Percentiles rank a stretch among this genome's conserved stretches.
phyloP scores from a whole-genome alignment of 2,329 filamentous ascomycete species.

The Stromatinia cepivora region DNA sequence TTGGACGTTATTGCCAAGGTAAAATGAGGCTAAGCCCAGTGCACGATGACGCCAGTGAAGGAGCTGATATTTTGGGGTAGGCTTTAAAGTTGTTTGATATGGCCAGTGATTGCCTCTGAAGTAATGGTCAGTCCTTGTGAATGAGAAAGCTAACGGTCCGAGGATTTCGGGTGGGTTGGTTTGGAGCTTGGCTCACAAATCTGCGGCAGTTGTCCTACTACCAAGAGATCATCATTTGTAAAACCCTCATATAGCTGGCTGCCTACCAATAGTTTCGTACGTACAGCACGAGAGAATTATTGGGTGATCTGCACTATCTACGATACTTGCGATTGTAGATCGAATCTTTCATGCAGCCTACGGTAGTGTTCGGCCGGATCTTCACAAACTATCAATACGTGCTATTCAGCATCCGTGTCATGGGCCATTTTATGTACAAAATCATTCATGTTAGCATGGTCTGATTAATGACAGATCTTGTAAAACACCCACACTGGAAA shows the following conservation, averaged over 20 bases:
- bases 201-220: background rate
- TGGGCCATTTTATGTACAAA: background rate
- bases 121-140: background rate
- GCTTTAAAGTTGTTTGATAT: background rate
- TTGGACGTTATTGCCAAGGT: background rate
- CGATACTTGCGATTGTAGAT: background rate
- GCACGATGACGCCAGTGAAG: background rate
- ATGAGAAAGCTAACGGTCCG: background rate
- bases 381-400: background rate
- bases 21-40: background rate
- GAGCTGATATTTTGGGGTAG: background rate
- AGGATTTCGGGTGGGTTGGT: background rate
- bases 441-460: background rate
- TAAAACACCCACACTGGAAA: background rate
- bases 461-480: background rate
- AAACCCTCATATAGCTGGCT: too few relatives aligned
- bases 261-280: background rate
- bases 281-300: background rate
- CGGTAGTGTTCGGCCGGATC: background rate
- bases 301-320: background rate
- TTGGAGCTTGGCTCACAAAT: background rate
- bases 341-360: background rate
- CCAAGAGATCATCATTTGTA: background rate
- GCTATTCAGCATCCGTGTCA: background rate
- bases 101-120: background rate